Base-by-base conservation (phyloP, 2,329 filamentous ascomycete species). In the Pseudogymnoascus sp. region DNA sequence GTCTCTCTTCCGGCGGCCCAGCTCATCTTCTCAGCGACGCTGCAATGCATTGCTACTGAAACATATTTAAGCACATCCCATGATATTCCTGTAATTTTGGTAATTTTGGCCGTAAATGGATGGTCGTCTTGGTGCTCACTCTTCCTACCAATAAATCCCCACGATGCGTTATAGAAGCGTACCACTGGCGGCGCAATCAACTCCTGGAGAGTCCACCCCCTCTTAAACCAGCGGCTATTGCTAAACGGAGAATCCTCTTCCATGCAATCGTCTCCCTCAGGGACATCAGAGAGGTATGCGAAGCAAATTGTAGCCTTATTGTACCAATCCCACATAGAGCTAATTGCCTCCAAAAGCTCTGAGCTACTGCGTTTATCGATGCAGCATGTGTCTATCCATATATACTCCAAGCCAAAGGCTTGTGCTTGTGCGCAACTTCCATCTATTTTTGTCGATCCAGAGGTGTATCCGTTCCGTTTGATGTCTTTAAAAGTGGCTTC, bases 401-500 rank as follows among this genome's bases (percentile, higher is more conserved):
- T 10, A 38, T 59, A 37, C 2, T 38, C 26, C 12, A 59, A 14
- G 29, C 29, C 55, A 4, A 35, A 11, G 37, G 55, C 26, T 12
- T 59, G 31, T 10, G 29, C 29, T 37, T 35, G 3, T 3, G 43
- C n/a, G 14, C 55, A 59, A 59, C 29, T 21, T 35, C 35, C 55
- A 14, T 59, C 21, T 21, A 59, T 37, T 19, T 59, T 59, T 49
- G 43, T 3, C 23, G 43, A 16, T 10, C 43, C 43, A 5, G 43
- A 49, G 6, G 3, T 5, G 14, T 49, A 49, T 49, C 23, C 43
- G 16, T 49, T 49, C 7, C 43, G 43, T 16, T 16, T 52, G 14
- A 65, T 37, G 39, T 81, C 79, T n/a, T 80, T 78, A 4, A 74
- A 68, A 26, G 63, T 60, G n/a, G 70, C 60, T 65, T 74, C 73